These are phyloP conservation scores for Yamadazyma sp. DNA, from an alignment of 1,139 yeast species.

Conservation along the genomic window DNA sequence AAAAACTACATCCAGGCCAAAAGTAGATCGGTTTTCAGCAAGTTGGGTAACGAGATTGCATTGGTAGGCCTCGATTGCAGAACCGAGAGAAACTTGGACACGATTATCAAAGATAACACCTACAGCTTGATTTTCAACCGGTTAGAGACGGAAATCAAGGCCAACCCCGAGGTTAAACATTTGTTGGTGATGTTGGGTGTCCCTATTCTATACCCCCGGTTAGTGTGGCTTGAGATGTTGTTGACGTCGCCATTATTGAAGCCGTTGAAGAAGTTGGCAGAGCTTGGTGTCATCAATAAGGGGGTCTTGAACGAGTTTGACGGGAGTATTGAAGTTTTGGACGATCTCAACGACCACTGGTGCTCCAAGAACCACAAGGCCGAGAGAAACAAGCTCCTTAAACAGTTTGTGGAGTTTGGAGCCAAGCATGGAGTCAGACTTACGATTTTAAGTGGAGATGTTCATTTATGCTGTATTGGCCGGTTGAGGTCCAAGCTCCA, in stretches of 20 bases:
- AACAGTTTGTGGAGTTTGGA: conserved; percentile 61
- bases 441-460: conserved; percentile 89
- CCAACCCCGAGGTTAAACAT: conserved; percentile 63
- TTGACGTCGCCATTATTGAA: conserved; percentile 60
- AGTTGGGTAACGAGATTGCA: conserved; percentile 72
- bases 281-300: conserved; percentile 61
- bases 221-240: conserved; percentile 83
- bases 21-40: conserved; percentile 66
- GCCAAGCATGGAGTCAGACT: conserved; percentile 64
- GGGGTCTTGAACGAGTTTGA: conserved; percentile 88
- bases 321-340: conserved; percentile 85
- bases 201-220: conserved; percentile 90
- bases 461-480: conserved; percentile 84
- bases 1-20: conserved; percentile 64
- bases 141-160: conserved; percentile 50
- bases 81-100: conserved; percentile 73
- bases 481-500: conserved; percentile 65
- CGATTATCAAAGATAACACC: conserved; percentile 55
- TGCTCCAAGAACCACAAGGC: conserved; percentile 80
- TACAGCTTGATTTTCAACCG: conserved; percentile 65
- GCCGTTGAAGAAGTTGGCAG: conserved; percentile 70
- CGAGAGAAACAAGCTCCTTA: conserved; percentile 68
- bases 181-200: conserved; percentile 83
- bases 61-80: conserved; percentile 87
- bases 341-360: conserved; percentile 96